Evolutionary conservation across 768 basidiomycete genomes (phyloP).

Genomic region (Rhodotorula babjevae): DNA sequence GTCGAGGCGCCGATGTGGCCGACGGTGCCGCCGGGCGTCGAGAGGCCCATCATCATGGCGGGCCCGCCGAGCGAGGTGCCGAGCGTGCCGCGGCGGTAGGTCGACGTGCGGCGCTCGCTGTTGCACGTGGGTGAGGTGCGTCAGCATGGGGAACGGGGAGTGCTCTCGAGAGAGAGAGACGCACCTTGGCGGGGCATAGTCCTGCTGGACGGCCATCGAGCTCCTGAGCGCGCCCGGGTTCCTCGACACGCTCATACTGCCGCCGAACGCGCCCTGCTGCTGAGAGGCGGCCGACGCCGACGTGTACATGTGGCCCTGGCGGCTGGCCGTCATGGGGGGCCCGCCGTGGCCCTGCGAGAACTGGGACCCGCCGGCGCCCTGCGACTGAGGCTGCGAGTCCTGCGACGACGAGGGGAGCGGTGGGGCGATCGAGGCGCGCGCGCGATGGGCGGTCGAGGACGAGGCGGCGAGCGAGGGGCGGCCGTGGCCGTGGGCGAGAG

Average conservation of each 20-base stretch:
- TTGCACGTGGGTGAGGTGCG: not conserved
- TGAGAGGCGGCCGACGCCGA: no score
- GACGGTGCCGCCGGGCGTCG: conserved; percentile 1
- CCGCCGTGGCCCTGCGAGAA: conserved; percentile 37
- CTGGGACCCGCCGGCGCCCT: not conserved
- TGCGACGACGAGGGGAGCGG: not conserved
- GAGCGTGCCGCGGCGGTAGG: conserved; percentile 31
- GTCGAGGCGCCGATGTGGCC: conserved; percentile 9
- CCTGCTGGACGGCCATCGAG: conserved; percentile 12
- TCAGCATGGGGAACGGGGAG: not conserved
- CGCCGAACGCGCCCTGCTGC: not conserved
- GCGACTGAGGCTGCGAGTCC: not conserved
- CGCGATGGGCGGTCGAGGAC: not conserved
- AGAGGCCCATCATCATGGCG: not conserved
- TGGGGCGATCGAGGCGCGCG: conserved; percentile 6
- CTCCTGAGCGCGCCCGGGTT: conserved; percentile 1
- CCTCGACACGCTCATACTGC: conserved; percentile 22
- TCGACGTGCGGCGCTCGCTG: conserved; percentile 34
- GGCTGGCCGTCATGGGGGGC: conserved; percentile 22
- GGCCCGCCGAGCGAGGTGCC: not conserved
- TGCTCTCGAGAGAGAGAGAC: not conserved
- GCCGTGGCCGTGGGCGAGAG: conserved; percentile 1
- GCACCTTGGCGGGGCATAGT: conserved; percentile 27
- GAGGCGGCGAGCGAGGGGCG: conserved; percentile 10
- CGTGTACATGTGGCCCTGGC: conserved; percentile 7